Percentiles rank a stretch among this genome's conserved stretches.
phyloP scores from a whole-genome alignment of 257 asterid species.

The Linderniella brevidens region DNA sequence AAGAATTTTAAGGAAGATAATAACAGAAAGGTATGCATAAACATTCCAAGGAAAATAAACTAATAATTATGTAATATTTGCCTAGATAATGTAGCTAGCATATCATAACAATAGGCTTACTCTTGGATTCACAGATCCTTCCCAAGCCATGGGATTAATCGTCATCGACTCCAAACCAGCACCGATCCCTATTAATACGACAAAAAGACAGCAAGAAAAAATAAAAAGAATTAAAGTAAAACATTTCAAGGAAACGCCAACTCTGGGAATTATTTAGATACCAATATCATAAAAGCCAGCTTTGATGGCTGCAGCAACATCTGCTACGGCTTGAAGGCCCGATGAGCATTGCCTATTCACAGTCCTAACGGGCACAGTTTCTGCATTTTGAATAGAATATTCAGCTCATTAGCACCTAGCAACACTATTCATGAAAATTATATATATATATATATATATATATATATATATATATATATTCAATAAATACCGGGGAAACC shows the following conservation, averaged over 20 bases:
- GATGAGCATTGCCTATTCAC: constrained; percentile 98
- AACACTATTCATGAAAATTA: too few species aligned
- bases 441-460: neutral
- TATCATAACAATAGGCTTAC: constrained; percentile 21
- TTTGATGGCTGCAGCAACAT: constrained; percentile 97
- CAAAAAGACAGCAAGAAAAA: constrained; percentile 3
- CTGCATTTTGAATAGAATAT: constrained; percentile 22
- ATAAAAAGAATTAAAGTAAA: too few species aligned
- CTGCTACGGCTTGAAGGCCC: constrained; percentile 99
- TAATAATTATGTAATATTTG: too few species aligned
- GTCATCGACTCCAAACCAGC: constrained; percentile 99
- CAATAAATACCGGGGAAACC: constrained; percentile 75
- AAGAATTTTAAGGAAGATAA: too few species aligned
- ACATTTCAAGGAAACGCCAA: constrained; percentile 1
- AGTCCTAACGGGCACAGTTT: constrained; percentile 94
- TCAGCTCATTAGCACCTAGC: too few species aligned
- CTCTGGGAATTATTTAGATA: constrained; percentile 10
- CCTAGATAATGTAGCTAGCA: too few species aligned
- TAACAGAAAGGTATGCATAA: too few species aligned
- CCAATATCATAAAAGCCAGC: constrained; percentile 98
- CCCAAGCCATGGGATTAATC: constrained; percentile 85
- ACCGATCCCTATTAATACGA: constrained; percentile 93
- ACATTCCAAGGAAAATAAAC: too few species aligned
- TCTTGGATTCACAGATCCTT: constrained; percentile 89
- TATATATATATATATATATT: neutral